phyloP scores from a whole-genome alignment of 1,284 basidiomycete species.

The Trichosporon coremiiforme region DNA sequence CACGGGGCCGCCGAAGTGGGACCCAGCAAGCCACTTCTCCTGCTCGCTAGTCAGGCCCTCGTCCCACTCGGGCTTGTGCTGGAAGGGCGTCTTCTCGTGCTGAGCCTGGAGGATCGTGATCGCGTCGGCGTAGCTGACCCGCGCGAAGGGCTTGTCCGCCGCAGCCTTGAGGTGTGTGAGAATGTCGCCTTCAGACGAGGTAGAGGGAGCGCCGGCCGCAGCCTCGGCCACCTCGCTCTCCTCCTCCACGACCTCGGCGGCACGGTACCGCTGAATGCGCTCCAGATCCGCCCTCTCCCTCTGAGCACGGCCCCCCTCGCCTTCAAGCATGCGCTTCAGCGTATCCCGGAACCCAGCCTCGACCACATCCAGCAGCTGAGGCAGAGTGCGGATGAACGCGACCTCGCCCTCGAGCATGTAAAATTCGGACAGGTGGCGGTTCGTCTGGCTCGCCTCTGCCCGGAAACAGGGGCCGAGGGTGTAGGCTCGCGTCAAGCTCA shows the following conservation, averaged over 20 bases:
- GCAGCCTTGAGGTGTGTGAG: slow-evolving; percentile 37
- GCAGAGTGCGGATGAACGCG: slow-evolving; percentile 62
- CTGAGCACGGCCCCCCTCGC: slow-evolving; percentile 26
- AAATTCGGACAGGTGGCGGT: slow-evolving; percentile 93
- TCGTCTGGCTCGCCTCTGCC: slow-evolving; percentile 84
- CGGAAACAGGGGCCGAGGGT: slow-evolving; percentile 90
- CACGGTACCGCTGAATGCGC: slow-evolving; percentile 13
- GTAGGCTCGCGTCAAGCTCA: slow-evolving; percentile 79
- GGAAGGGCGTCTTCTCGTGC: slow-evolving; percentile 58
- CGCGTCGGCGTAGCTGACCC: slow-evolving; percentile 80
- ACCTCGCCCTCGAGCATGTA: slow-evolving; percentile 98
- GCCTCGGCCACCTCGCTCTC: neutral
- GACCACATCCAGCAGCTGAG: slow-evolving; percentile 69
- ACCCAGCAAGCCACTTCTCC: slow-evolving; percentile 81
- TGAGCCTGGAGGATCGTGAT: slow-evolving; percentile 63
- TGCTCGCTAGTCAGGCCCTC: slow-evolving; percentile 79
- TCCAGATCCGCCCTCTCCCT: slow-evolving; percentile 40
- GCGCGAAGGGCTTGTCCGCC: slow-evolving; percentile 49
- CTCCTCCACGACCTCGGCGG: slow-evolving; percentile 7
- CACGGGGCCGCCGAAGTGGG: slow-evolving; percentile 66
- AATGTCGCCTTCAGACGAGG: slow-evolving; percentile 20
- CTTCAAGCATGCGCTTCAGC: slow-evolving; percentile 34
- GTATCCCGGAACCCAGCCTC: slow-evolving; percentile 61
- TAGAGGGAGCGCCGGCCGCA: neutral
- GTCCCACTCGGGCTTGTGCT: slow-evolving; percentile 70